A percentile compares a stretch with the other conserved stretches of the same genome.
phyloP scores from a whole-genome alignment of 2,329 filamentous ascomycete species.

The Fusarium praegraminearum region DNA sequence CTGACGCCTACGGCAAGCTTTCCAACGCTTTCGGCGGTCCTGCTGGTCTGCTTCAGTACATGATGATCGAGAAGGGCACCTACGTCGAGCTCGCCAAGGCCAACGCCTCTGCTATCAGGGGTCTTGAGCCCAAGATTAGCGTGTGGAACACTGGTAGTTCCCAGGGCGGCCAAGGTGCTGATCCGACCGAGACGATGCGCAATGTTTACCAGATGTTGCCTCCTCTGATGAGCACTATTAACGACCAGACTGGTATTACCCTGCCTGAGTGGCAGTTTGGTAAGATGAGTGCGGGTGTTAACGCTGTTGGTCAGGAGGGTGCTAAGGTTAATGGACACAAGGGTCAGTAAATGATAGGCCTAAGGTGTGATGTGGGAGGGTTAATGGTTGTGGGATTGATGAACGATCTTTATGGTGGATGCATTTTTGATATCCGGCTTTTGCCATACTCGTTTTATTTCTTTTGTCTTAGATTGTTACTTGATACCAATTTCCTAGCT shows the following conservation, averaged over 20 bases:
- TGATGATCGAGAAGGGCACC: slow-evolving; percentile 88
- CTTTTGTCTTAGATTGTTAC: slow-evolving; percentile 26
- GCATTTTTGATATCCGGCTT: slow-evolving; percentile 20
- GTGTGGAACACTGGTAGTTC: slow-evolving; percentile 83
- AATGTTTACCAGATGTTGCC: slow-evolving; percentile 89
- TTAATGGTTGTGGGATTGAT: not conserved
- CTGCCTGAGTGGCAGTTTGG: slow-evolving; percentile 82
- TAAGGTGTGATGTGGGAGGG: not conserved
- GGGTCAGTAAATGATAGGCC: not conserved
- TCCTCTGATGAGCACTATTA: slow-evolving; percentile 84
- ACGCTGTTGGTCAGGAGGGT: slow-evolving; percentile 48
- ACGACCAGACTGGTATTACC: slow-evolving; percentile 87
- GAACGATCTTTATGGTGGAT: slow-evolving; percentile 3
- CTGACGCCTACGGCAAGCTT: slow-evolving; percentile 81
- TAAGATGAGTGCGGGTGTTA: slow-evolving; percentile 52
- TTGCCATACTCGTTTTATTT: not conserved
- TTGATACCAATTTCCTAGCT: slow-evolving; percentile 34
- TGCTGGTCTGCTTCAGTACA: slow-evolving; percentile 81
- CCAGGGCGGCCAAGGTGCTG: slow-evolving; percentile 56
- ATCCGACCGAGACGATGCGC: slow-evolving; percentile 72
- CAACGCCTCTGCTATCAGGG: slow-evolving; percentile 80
- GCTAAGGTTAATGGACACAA: slow-evolving; percentile 44
- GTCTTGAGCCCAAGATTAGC: slow-evolving; percentile 88
- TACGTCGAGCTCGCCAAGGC: slow-evolving; percentile 82
- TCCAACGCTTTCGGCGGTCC: slow-evolving; percentile 81